Evolutionary conservation across 257 asterid genomes (phyloP), one percentile per base, ranked within the genome.

Genomic region (Solanum ossicruentum): DNA sequence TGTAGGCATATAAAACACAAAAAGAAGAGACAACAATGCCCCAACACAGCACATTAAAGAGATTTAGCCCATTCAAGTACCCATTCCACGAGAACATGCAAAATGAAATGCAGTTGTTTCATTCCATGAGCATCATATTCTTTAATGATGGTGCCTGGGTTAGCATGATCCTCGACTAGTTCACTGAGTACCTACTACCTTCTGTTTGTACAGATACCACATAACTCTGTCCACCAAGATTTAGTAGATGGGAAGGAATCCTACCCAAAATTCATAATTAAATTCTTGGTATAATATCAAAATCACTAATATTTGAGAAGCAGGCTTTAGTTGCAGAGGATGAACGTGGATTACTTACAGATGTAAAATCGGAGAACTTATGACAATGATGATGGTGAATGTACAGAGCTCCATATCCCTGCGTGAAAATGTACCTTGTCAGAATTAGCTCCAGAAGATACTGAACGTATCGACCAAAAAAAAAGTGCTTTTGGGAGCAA

Each of bases 401-500:
- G 92, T 95, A 95, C 72, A 94, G 93, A 87, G 98, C 98, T 88
- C 98, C 98, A 79, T 90, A 92, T 87, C 99, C 98, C 98, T 93
- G 95, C 91, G 80, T 32, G 70, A 84, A 77, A 71, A 83, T 28
- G 49, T 20, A 18, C 39, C 1, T 28, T 0, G 80, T 28, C 23
- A 66, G 73, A 60, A 58, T 47, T 36, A 83, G 77, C 41, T 28
- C 85, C 78, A 60, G 60, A 41, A 65, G 47, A 39, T 23, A 12
- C 49, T 83, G 28, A 41, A 83, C 75, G n/a, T 15, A 11, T 11
- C 3, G n/a, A 61, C 69, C 1, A 61, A 23, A 21, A 21, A 18
- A 18, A 8, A 57, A 8, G 20, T 0, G 23, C 23, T 57, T 57
- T 12, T 57, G 26, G 65, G 65, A 57, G 65, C 65, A 56, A 56